phyloP scores from a whole-genome alignment of 371 early-diverging fungal genomes.

The Quaeritorhiza haematococci region DNA sequence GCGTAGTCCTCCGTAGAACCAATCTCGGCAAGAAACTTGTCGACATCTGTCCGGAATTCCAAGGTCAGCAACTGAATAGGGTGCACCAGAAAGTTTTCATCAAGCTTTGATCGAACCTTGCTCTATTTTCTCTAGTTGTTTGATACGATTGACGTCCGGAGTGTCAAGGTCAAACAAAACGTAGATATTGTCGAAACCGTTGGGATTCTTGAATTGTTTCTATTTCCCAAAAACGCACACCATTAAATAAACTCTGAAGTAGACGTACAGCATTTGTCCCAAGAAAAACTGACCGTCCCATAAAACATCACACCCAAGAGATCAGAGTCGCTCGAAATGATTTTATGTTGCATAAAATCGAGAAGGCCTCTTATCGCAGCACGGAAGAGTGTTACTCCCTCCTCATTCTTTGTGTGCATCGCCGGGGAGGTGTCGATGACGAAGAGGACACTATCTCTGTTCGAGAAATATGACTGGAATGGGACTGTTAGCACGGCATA shows the following conservation, averaged over 20 bases:
- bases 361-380: conserved; percentile 44
- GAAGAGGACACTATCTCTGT: conserved; percentile 55
- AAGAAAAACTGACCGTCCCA: conserved; percentile 55
- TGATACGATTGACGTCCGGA: conserved; percentile 56
- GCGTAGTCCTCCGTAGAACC: conserved; percentile 50
- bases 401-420: conserved; percentile 46
- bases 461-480: not conserved
- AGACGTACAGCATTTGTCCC: not conserved
- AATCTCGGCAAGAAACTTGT: conserved; percentile 40
- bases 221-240: not conserved
- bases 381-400: conserved; percentile 43
- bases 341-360: conserved; percentile 47
- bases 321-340: conserved; percentile 53
- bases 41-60: conserved; percentile 4
- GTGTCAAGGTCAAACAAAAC: conserved; percentile 57
- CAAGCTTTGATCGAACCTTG: conserved; percentile 33
- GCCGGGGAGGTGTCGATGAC: conserved; percentile 57
- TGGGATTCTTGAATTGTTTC: conserved; percentile 38
- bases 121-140: conserved; percentile 52
- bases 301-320: conserved; percentile 59
- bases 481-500: no score
- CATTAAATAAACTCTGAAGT: no score
- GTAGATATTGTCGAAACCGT: conserved; percentile 53
- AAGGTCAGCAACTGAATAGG: not conserved
- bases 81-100: not conserved